Conservation (phyloP, 371 early-diverging fungal genomes). For the Mucor saturninus region DNA sequence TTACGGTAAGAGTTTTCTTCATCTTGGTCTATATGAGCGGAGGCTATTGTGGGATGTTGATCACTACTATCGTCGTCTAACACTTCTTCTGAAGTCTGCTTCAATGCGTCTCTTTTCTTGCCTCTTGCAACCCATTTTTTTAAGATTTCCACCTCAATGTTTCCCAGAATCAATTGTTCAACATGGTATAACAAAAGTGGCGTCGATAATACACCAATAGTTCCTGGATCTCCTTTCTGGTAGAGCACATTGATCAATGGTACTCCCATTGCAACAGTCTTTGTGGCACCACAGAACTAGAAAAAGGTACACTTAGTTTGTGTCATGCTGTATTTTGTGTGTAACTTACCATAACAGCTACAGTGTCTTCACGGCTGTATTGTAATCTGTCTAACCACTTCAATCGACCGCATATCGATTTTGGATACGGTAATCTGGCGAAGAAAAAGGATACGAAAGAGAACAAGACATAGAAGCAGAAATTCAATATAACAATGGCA, state of each 20-base stretch:
- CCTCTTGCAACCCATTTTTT: constrained; percentile 32
- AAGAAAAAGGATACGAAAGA: constrained; percentile 46
- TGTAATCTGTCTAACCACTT: constrained; percentile 31
- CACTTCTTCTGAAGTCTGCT: neutral
- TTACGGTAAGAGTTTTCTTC: constrained; percentile 10
- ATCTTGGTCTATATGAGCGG: constrained; percentile 6
- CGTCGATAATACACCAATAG: constrained; percentile 66
- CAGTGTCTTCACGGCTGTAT: constrained; percentile 59
- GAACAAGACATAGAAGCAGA: constrained; percentile 53
- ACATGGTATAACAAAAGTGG: constrained; percentile 78
- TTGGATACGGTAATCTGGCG: constrained; percentile 49
- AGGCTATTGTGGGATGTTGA: constrained; percentile 4
- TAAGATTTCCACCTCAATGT: constrained; percentile 34
- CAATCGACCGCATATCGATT: constrained; percentile 41
- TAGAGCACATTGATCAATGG: constrained; percentile 80
- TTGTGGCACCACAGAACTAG: constrained; percentile 73
- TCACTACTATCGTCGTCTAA: constrained; percentile 3
- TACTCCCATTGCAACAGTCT: constrained; percentile 80
- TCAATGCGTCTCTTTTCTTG: neutral
- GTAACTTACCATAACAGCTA: constrained; percentile 60
- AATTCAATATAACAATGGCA: constrained; percentile 59
- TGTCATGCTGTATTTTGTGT: neutral
- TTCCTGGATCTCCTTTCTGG: constrained; percentile 49
- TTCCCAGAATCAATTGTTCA: constrained; percentile 66
- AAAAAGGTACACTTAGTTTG: constrained; percentile 1